Evolutionary conservation across 2,329 filamentous ascomycete genomes (phyloP), one percentile per base, ranked within the genome.

Genomic region (Phaeosphaeriaceae sp.): DNA sequence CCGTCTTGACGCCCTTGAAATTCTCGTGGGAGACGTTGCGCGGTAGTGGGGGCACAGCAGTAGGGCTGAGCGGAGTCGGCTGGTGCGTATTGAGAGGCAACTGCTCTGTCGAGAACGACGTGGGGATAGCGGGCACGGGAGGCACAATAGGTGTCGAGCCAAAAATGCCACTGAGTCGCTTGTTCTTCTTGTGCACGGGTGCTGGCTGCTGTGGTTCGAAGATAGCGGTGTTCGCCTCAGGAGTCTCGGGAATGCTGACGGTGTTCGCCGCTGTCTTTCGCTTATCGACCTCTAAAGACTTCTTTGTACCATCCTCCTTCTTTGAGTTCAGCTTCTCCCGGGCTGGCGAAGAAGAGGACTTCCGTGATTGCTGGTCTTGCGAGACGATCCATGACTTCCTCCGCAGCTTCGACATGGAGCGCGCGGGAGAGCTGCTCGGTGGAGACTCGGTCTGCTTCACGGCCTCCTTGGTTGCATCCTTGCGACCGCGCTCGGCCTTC

Each of bases 21-120:
- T 77, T 80, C 17, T 83, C 80, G 15, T 74, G 67, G 1, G 79
- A 78, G 2, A 77, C 54, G 43, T 78, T 70, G 55, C 78, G 78
- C 11, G 81, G 81, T 21, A 83, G 65, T 2, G 81, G 81, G 19
- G 78, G 79, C 55, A 80, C 73, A 23, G 58, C 46, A 64, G 59
- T 77, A 67, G 73, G 69, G n/a, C 76, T 74, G 24, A 65, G 51
- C 19, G 67, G 66, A 22, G 74, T 70, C 7, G 77, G 71, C 15
- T 76, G 69, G 24, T 77, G 71, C 7, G 71, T 56, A 51, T 77
- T 71, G 15, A 68, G 70, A 5, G 80, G 79, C 8, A 84, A 69
- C 52, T 77, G 74, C 53, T 84, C 82, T 1, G 81, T 82, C 9
- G 82, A 84, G 66, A 83, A 84, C 0, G 82, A 83, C 56, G 81